Conservation (phyloP, 441 rosid genomes). For the Corymbia citriodora region DNA sequence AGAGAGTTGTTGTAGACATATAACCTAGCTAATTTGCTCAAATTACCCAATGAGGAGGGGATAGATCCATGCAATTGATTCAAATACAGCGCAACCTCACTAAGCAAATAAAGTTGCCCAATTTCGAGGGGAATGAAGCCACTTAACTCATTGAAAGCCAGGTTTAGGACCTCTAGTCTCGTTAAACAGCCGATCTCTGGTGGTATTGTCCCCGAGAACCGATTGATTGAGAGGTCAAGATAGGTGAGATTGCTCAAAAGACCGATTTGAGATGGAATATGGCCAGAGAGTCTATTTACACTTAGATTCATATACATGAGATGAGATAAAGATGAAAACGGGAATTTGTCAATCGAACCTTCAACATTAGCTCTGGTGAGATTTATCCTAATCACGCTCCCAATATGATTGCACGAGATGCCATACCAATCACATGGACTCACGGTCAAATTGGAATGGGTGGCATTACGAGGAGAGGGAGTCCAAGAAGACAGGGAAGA, state of each 20-base stretch:
- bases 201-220: slow-evolving; percentile 16
- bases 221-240: background rate
- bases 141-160: slow-evolving; percentile 9
- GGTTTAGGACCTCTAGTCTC: slow-evolving; percentile 10
- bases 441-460: background rate
- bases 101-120: background rate
- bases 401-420: slow-evolving; percentile 14
- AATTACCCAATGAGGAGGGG: background rate
- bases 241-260: background rate
- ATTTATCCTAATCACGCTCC: background rate
- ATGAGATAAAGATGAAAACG: background rate
- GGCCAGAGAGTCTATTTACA: background rate
- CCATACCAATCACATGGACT: slow-evolving; percentile 28
- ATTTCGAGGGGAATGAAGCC: slow-evolving; percentile 1
- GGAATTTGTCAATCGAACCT: background rate
- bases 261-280: rapidly evolving
- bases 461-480: slow-evolving; percentile 4
- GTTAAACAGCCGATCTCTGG: slow-evolving; percentile 16
- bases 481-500: background rate
- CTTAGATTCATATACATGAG: background rate
- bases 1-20: background rate
- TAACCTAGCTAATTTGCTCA: background rate
- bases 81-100: rapidly evolving
- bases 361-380: background rate
- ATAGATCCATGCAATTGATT: background rate